Percentiles rank a stretch among this genome's conserved stretches.
Evolutionary conservation across 2,329 filamentous ascomycete species (phyloP).

Genomic region (Hypoxylon sp.): DNA sequence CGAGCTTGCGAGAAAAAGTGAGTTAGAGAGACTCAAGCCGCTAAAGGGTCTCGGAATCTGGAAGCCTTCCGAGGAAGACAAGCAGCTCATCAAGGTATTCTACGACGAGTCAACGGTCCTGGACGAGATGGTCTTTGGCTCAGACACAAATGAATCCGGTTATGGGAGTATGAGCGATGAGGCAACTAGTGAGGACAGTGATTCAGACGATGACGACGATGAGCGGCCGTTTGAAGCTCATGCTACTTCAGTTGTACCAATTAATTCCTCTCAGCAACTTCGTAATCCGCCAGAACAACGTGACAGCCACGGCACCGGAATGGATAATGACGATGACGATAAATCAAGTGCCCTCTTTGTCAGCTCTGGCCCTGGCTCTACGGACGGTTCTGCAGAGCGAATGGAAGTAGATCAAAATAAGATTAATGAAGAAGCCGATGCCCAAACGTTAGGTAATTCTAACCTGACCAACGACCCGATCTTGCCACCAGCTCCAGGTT

Average conservation of each 20-base stretch:
- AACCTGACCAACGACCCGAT: not conserved
- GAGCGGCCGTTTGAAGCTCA: not conserved
- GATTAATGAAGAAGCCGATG: not conserved
- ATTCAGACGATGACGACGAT: not conserved
- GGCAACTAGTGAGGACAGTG: conserved; percentile 12
- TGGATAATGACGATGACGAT: conserved; percentile 6
- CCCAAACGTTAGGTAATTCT: not conserved
- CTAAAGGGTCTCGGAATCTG: conserved; percentile 37
- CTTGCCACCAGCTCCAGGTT: not conserved
- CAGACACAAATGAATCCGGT: conserved; percentile 8
- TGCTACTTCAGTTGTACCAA: not conserved
- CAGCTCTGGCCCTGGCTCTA: conserved; percentile 6
- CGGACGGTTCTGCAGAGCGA: not conserved
- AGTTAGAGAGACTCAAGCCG: conserved; percentile 45
- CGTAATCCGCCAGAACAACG: too few relatives aligned
- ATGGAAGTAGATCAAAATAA: not conserved
- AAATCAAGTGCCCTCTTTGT: conserved; percentile 22
- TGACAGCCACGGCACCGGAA: not conserved
- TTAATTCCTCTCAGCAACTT: not conserved
- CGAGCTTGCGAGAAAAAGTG: conserved; percentile 22
- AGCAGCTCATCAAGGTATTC: conserved; percentile 40
- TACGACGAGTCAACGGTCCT: conserved; percentile 39
- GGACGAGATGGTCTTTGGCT: not conserved
- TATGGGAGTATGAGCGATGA: not conserved
- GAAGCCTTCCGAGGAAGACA: conserved; percentile 36